These are phyloP conservation scores for Phyllosticta paracitricarpa DNA, from an alignment of 2,329 filamentous ascomycete genomes.

Conservation along the genomic window DNA sequence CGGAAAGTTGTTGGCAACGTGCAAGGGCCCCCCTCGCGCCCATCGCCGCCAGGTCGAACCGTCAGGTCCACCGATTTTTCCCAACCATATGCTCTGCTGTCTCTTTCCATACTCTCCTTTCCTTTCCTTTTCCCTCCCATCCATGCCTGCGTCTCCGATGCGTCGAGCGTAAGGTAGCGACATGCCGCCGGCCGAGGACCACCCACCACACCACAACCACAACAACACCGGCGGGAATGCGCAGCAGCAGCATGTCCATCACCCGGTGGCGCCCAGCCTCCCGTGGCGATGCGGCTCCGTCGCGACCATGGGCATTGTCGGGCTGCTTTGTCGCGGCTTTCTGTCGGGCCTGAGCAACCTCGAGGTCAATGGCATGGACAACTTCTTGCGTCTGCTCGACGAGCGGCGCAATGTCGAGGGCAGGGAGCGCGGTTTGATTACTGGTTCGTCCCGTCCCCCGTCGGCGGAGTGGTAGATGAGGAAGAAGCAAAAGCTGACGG, in stretches of 20 bases:
- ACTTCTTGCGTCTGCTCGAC: slow-evolving; percentile 68
- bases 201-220: not conserved
- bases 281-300: slow-evolving; percentile 67
- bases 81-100: not conserved
- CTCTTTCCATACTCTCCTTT: not conserved
- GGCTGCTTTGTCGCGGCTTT: slow-evolving; percentile 62
- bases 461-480: not conserved
- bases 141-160: not conserved
- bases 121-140: too few species aligned
- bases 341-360: slow-evolving; percentile 64
- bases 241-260: slow-evolving; percentile 17
- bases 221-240: not conserved
- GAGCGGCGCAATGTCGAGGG: slow-evolving; percentile 55
- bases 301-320: slow-evolving; percentile 63
- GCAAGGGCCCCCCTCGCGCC: not conserved
- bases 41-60: not conserved
- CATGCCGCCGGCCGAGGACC: not conserved
- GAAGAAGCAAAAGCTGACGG: not conserved
- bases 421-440: slow-evolving; percentile 69
- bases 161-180: not conserved
- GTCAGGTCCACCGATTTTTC: not conserved
- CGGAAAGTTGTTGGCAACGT: not conserved
- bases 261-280: slow-evolving; percentile 46
- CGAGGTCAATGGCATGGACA: slow-evolving; percentile 65
- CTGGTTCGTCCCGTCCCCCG: slow-evolving; percentile 45